Evolutionary conservation across 257 asterid species (phyloP).

Genomic region (Solanum lycopersicoides): DNA sequence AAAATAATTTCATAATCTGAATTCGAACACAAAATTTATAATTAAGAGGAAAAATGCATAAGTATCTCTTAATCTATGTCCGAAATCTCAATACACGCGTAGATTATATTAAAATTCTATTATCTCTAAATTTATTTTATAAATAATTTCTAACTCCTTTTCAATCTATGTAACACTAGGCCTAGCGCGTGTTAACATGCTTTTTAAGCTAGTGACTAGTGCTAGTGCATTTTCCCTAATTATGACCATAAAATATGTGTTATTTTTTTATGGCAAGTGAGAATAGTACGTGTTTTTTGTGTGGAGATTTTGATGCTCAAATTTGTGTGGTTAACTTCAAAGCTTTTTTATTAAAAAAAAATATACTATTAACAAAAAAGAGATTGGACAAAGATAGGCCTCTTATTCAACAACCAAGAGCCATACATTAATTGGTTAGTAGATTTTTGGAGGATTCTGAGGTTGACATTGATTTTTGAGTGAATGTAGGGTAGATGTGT

Average conservation of each 20-base stretch:
- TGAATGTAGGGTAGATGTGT: background rate
- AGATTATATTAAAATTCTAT: too few relatives aligned
- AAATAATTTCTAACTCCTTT: too few relatives aligned
- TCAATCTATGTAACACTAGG: rapidly evolving
- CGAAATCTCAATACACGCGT: too few relatives aligned
- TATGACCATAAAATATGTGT: background rate
- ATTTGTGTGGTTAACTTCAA: conserved; percentile 25
- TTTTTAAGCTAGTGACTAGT: too few relatives aligned
- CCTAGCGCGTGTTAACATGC: too few relatives aligned
- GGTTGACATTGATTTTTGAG: conserved; percentile 30
- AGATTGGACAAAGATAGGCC: conserved; percentile 5
- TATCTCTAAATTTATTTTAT: too few relatives aligned
- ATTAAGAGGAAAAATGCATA: background rate
- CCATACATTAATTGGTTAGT: background rate
- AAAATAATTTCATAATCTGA: background rate
- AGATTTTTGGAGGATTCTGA: conserved; percentile 28
- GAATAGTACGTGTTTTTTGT: conserved; percentile 44
- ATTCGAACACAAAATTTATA: background rate
- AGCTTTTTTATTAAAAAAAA: background rate
- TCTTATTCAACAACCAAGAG: background rate
- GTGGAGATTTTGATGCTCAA: conserved; percentile 8
- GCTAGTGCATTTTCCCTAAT: too few relatives aligned
- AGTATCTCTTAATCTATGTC: rapidly evolving
- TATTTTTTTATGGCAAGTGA: conserved; percentile 39
- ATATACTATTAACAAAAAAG: background rate